Evolutionary conservation across 2,329 filamentous ascomycete genomes (phyloP), one percentile per base, ranked within the genome.

Genomic region (Trichoderma koningiopsis): DNA sequence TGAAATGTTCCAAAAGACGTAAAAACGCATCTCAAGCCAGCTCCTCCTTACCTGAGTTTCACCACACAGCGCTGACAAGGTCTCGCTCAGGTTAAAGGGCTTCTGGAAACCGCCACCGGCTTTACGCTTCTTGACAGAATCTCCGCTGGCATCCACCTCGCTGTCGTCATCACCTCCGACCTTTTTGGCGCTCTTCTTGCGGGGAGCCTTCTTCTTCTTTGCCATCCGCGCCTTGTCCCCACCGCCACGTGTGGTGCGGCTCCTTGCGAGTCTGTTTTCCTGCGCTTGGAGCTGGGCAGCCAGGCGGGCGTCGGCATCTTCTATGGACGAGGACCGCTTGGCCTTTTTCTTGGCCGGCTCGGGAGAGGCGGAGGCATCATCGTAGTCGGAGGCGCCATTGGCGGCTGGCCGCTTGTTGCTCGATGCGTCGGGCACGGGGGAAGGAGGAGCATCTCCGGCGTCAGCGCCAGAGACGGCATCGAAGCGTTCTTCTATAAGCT

Each of bases 71-170:
- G 89, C 89, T 1, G 90, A 86, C 27, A 96, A 85, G 14, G 90
- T 86, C 63, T 85, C 83, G 73, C 91, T 94, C 59, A 96, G 87
- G 70, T 88, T 88, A 79, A 94, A 92, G 0, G 91, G 91, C 82
- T 94, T 94, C 84, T 97, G 94, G 77, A 99, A 99, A 3, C 94
- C 96, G 43, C 94, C 94, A 1, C 94, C 94, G 24, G 94, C 92
- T 76, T 94, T 97, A 73, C 92, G 89, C 82, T 92, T 91, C 74
- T 87, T 86, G 13, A 82, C 84, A 71, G 76, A 87, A 81, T 79
- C 89, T 40, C 81, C 89, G 57, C 86, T 89, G 5, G 85, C 87
- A 13, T 89, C 89, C 10, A 91, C 80, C 61, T 95, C 93, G 74
- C 92, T 95, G 74, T 96, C 93, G 74, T 97, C 93, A 67, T 91